These are phyloP conservation scores for Forsythia viridissima DNA, from an alignment of 257 asterid species.

Conservation along the genomic window DNA sequence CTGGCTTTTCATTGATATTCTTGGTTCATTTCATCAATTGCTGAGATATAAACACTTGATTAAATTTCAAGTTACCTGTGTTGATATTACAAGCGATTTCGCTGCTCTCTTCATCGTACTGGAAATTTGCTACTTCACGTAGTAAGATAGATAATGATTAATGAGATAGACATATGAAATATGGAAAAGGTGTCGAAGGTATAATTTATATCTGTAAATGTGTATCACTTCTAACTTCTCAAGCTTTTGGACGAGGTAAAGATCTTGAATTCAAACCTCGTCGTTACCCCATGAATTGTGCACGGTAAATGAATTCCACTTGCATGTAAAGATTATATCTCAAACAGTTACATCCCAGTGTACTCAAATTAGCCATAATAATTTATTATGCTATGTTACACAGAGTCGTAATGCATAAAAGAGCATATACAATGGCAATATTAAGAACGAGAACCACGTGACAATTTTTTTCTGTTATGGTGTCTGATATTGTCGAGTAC, in stretches of 20 bases:
- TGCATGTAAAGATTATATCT: not conserved
- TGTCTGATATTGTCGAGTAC: not conserved
- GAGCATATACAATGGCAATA: no score
- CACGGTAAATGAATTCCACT: not conserved
- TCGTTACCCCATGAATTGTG: not conserved
- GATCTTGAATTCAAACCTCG: not conserved
- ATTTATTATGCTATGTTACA: no score
- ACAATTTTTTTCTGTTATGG: no score
- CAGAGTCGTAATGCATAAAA: no score
- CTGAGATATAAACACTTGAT: constrained; percentile 2
- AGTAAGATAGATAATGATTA: not conserved
- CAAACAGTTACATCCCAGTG: not conserved
- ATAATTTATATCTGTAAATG: not conserved
- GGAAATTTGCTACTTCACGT: not conserved
- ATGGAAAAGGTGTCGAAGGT: not conserved
- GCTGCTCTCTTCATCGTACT: not conserved
- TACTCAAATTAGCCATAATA: no score
- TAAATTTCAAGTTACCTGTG: not conserved
- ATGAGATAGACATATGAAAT: not conserved
- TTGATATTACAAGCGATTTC: not conserved
- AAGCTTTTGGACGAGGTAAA: not conserved
- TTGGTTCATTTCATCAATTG: constrained; percentile 23
- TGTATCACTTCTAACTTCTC: not conserved
- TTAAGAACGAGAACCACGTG: no score
- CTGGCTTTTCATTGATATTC: constrained; percentile 25